These are phyloP conservation scores for Lentinula lateritia DNA, from an alignment of 768 basidiomycete species.

Conservation along the genomic window DNA sequence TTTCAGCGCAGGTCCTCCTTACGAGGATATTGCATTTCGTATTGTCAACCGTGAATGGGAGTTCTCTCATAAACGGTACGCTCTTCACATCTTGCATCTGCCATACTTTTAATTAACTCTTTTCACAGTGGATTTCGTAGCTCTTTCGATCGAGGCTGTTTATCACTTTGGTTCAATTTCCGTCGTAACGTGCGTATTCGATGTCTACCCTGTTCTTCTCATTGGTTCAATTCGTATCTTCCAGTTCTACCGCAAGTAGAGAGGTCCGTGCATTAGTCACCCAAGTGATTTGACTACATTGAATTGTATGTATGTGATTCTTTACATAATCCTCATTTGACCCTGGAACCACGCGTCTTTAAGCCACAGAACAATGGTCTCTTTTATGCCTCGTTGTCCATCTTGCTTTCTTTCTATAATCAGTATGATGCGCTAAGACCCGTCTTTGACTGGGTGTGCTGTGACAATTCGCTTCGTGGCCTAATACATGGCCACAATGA, in stretches of 20 bases:
- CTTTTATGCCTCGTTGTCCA: slow-evolving; percentile 2
- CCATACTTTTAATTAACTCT: background rate
- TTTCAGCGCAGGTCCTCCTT: slow-evolving; percentile 95
- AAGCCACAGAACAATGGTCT: background rate
- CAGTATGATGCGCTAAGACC: background rate
- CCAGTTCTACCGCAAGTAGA: slow-evolving; percentile 80
- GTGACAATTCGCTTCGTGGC: background rate
- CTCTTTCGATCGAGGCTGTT: slow-evolving; percentile 93
- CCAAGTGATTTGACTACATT: background rate
- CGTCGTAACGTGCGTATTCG: slow-evolving; percentile 76
- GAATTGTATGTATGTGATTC: background rate
- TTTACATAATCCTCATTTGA: background rate
- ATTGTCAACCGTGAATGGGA: slow-evolving; percentile 99
- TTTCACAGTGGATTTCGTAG: slow-evolving; percentile 84
- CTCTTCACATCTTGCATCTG: background rate
- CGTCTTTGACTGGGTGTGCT: background rate
- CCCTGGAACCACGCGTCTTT: background rate
- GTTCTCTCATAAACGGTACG: slow-evolving; percentile 90
- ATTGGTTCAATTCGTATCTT: slow-evolving; percentile 14
- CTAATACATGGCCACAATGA: background rate
- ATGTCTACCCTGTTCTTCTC: slow-evolving; percentile 4
- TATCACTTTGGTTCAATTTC: slow-evolving; percentile 97
- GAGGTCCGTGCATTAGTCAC: background rate
- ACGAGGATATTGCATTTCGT: slow-evolving; percentile 97
- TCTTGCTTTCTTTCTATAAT: background rate